These are phyloP conservation scores for Crithidia thermophila DNA, from an alignment of 208 protist species.

Conservation along the genomic window DNA sequence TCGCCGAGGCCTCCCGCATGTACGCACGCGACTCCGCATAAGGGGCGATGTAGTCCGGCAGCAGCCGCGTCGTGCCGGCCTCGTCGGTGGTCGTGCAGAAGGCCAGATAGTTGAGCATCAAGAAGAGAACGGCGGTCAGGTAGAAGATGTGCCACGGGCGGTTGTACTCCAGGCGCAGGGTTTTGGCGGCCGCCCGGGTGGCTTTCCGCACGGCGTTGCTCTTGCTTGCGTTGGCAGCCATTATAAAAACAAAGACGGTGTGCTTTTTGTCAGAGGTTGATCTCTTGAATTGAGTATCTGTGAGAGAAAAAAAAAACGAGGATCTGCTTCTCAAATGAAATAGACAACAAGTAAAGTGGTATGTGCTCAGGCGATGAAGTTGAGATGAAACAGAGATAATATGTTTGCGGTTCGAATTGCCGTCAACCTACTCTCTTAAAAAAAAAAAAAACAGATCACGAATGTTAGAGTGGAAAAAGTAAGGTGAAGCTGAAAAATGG, in stretches of 20 bases:
- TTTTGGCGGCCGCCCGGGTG: not conserved
- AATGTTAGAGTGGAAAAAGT: too few relatives aligned
- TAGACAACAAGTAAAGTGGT: too few relatives aligned
- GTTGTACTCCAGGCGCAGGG: slow-evolving; percentile 34
- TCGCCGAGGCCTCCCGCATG: not conserved
- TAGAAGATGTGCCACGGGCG: slow-evolving; percentile 39
- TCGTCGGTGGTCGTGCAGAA: slow-evolving; percentile 34
- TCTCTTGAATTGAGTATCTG: not conserved
- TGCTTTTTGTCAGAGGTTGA: too few relatives aligned
- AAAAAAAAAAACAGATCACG: too few relatives aligned
- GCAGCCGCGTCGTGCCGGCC: slow-evolving; percentile 31
- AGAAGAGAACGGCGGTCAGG: slow-evolving; percentile 39
- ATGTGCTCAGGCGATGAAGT: too few relatives aligned
- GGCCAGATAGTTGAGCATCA: slow-evolving; percentile 70
- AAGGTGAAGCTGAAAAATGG: too few relatives aligned
- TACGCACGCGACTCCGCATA: not conserved
- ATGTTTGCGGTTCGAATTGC: too few relatives aligned
- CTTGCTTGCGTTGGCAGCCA: not conserved
- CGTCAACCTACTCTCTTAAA: too few relatives aligned
- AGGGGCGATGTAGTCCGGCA: slow-evolving; percentile 33
- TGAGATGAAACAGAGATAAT: too few relatives aligned
- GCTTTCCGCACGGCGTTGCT: not conserved
- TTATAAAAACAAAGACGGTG: slow-evolving; percentile 13
- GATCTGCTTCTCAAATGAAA: too few relatives aligned
- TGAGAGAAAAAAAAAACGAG: too few relatives aligned